Evolutionary conservation across 1,139 yeast species (phyloP).

Genomic region (Yamadazyma blattariae): DNA sequence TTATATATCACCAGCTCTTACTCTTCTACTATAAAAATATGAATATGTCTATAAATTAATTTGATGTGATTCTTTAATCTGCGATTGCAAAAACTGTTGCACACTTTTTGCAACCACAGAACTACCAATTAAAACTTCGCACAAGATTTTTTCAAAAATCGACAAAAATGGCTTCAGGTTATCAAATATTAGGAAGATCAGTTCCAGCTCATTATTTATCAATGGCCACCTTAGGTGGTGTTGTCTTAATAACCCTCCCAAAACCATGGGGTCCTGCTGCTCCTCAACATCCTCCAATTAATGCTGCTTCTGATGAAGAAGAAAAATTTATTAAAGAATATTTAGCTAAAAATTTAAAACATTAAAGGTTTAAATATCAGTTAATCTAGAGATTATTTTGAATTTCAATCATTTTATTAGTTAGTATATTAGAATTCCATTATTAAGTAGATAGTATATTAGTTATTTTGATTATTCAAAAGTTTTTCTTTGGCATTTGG

Average conservation of each 20-base stretch:
- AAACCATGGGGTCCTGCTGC: constrained; percentile 69
- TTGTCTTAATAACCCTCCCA: constrained; percentile 56
- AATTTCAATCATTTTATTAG: no score
- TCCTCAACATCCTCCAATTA: constrained; percentile 63
- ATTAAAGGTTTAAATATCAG: no score
- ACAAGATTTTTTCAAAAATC: not conserved
- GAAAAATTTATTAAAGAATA: constrained; percentile 64
- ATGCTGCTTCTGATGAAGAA: constrained; percentile 83
- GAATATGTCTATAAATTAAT: no score
- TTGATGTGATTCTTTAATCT: no score
- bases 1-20: no score
- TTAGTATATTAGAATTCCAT: no score
- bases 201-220: constrained; percentile 74
- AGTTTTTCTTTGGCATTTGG: no score
- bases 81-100: no score
- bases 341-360: constrained; percentile 39
- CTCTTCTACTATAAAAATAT: no score
- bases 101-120: constrained; percentile 16
- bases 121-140: constrained; percentile 8
- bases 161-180: constrained; percentile 71
- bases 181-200: constrained; percentile 71
- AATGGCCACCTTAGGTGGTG: constrained; percentile 64
- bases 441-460: no score
- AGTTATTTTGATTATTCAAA: no score
- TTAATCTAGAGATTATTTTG: no score